Base-by-base conservation (phyloP, 352 stramenopile species). In the Aphanomyces invadans region DNA sequence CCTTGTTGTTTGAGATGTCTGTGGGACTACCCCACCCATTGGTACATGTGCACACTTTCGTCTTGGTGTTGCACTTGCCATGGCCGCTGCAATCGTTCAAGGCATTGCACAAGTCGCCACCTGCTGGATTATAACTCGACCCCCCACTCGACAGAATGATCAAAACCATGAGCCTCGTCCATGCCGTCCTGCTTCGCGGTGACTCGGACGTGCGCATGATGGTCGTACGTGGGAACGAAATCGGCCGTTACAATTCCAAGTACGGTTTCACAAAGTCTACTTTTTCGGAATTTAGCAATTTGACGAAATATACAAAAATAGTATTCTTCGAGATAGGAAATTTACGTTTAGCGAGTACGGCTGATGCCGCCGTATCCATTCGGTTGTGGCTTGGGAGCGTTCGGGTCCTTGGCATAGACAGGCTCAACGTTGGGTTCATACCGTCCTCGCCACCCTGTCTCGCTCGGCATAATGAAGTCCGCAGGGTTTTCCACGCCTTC, bases 31-130 rank as follows among this genome's bases (percentile, higher is more conserved):
- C 78, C 83, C 82, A 89, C 2, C 82, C 79, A 36, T 61, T 46
- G 42, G 86, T 55, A 62, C 81, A 90, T 38, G 90, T 77, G 54
- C 85, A 89, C 2, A 69, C 70, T 39, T 81, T 83, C 9, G 80
- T 81, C 15, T 87, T 74, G 9, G 90, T 62, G 2, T 85, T 88
- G 70, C 87, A 95, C 19, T 74, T 78, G 9, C 87, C 86, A 65
- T 93, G 82, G 26, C 81, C 82, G 65, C 79, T 93, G 76, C 90
- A 97, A 39, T 91, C 80, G 49, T 92, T 95, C 12, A 86, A 33
- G 45, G 45, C 15, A 19, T 59, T 57, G 42, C 60, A 67, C 15
- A 67, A 31, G 32, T 67, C 60, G 36, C 60, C 60, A 21, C 42
- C 42, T 4, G 45, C 17, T 4, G 60, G 46, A 23, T 67, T 67